Percentiles rank a stretch among this genome's conserved stretches.
Evolutionary conservation across 208 protist genomes (phyloP).

Genomic region (Trypanosoma brucei): DNA sequence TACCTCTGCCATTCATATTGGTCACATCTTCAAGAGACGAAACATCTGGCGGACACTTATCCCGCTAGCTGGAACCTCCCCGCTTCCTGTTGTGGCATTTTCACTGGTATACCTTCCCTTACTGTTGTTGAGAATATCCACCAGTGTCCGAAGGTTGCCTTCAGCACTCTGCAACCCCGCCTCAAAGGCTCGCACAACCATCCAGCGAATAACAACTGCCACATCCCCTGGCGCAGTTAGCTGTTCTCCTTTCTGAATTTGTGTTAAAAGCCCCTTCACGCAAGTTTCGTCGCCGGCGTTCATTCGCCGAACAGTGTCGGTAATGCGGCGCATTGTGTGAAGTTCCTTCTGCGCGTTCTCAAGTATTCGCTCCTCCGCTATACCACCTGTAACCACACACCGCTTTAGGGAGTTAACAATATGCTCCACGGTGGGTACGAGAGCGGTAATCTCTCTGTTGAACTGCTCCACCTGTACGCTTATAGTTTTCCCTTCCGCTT

Average conservation of each 20-base stretch:
- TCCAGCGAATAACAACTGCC: constrained; percentile 24
- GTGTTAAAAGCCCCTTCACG: neutral
- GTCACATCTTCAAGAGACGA: neutral
- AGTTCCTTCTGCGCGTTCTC: constrained; percentile 16
- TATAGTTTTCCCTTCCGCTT: neutral
- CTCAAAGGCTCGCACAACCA: constrained; percentile 19
- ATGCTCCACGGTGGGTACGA: constrained; percentile 10
- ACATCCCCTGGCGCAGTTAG: constrained; percentile 6
- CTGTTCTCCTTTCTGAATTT: neutral
- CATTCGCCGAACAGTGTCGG: constrained; percentile 13
- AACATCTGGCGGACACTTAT: neutral
- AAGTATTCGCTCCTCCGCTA: constrained; percentile 5
- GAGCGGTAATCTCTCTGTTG: constrained; percentile 13
- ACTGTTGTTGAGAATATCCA: neutral
- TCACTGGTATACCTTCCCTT: neutral
- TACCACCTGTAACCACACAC: constrained; percentile 3
- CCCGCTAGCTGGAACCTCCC: neutral
- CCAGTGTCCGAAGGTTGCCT: constrained; percentile 14
- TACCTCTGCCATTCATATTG: neutral
- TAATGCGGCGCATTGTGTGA: constrained; percentile 1
- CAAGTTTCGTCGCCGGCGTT: constrained; percentile 7
- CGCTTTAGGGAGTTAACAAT: constrained; percentile 12
- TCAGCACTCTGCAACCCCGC: constrained; percentile 6
- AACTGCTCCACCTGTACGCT: constrained; percentile 13
- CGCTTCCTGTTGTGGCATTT: neutral